phyloP scores from a whole-genome alignment of 306 rosid species.

The Quercus robur region DNA sequence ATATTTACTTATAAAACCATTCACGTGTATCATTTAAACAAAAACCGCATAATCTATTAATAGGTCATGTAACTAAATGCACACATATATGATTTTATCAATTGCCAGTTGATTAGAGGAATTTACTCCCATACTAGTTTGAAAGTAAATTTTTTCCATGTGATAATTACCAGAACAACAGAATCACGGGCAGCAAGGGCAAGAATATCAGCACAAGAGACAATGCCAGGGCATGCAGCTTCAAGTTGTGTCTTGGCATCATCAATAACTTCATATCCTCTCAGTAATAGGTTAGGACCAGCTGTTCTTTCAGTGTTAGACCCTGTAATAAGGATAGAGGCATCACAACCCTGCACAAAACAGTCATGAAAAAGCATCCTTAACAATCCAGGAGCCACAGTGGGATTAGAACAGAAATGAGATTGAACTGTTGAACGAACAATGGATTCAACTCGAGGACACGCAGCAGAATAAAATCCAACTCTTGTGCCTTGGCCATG shows the following conservation, averaged over 20 bases:
- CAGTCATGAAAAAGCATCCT: conserved; percentile 56
- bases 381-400: conserved; percentile 36
- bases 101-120: too few species aligned
- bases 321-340: too few species aligned
- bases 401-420: conserved; percentile 20
- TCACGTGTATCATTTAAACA: too few species aligned
- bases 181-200: conserved; percentile 57
- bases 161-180: conserved; percentile 42
- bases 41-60: too few species aligned
- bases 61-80: conserved; percentile 36
- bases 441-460: conserved; percentile 44
- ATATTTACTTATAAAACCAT: too few species aligned
- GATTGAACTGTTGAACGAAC: conserved; percentile 34
- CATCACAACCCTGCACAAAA: conserved; percentile 52
- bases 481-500: conserved; percentile 31
- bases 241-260: too few species aligned
- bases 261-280: too few species aligned
- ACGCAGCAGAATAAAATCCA: conserved; percentile 31
- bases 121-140: too few species aligned
- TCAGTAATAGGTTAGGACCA: too few species aligned
- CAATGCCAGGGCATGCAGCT: conserved; percentile 53
- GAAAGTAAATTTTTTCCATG: too few species aligned
- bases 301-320: too few species aligned
- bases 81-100: too few species aligned
- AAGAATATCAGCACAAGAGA: conserved; percentile 54